Evolutionary conservation across 108 stramenopile species (phyloP), one percentile per base, ranked within the genome.

Genomic region (Chaetoceros tenuissimus): DNA sequence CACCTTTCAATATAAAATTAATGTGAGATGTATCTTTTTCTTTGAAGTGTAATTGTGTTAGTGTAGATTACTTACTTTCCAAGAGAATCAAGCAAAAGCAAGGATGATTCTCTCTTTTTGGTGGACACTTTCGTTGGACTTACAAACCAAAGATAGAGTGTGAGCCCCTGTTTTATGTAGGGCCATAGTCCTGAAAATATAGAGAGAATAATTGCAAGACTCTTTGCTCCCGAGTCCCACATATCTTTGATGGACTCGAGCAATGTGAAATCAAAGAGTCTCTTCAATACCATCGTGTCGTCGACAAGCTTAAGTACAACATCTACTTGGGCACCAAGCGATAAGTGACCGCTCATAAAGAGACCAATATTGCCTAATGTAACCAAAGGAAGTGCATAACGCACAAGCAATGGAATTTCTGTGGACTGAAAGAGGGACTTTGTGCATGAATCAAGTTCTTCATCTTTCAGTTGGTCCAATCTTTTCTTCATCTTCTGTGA

Each of bases 171-270:
- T 45, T 90, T 90, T 16, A 81, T 77, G 70, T 90, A 90, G 17
- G 89, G 89, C 89, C 89, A 90, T 20, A 84, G 67, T 7, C 89
- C 83, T 31, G 75, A 70, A 63, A 89, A 84, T 3, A 89, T 61
- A 0, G 83, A 56, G 17, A 90, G 80, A 24, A 89, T 44, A 24
- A 84, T 71, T 0, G 84, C 84, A 25, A 89, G 59, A 2, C 57
- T 66, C 25, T 73, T 66, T 17, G 81, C 84, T 8, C 87, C 87
- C 10, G 87, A 81, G 2, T 70, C 26, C 63, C 71, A 87, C 55
- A 81, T 78, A 0, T 89, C 84, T 22, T 82, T 68, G 0, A 74
- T 73, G 19, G 79, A 81, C 28, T 74, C 53, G 7, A 72, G 84
- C 74, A 89, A 79, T 3, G 66, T 68, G 54, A 89, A 85, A 26